phyloP scores from a whole-genome alignment of 2,329 filamentous ascomycete genomes.

The Fusarium anthophilum region DNA sequence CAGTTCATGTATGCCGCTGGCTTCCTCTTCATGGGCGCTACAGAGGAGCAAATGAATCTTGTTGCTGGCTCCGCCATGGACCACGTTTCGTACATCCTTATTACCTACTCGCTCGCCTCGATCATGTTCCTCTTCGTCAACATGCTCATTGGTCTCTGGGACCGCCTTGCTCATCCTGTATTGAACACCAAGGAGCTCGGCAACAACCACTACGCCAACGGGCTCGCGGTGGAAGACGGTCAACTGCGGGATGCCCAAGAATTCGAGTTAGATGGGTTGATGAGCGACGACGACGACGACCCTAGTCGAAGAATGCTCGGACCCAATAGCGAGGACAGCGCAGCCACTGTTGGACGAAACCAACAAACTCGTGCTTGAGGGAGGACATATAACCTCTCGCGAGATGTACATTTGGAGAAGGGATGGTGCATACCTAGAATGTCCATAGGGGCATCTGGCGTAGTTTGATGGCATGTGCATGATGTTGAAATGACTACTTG shows the following conservation, averaged over 20 bases:
- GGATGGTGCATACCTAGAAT: background rate
- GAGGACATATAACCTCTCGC: too few species aligned
- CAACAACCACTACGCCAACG: conserved; percentile 50
- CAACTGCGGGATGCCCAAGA: conserved; percentile 84
- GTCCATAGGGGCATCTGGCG: background rate
- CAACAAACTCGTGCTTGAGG: conserved; percentile 35
- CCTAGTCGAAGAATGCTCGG: conserved; percentile 51
- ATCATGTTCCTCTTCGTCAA: conserved; percentile 91
- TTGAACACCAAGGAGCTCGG: conserved; percentile 48
- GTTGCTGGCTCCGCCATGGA: conserved; percentile 79
- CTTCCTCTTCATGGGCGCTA: conserved; percentile 97
- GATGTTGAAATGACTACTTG: background rate
- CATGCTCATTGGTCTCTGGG: conserved; percentile 86
- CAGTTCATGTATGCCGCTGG: conserved; percentile 91
- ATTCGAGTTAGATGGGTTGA: conserved; percentile 91
- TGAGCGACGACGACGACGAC: conserved; percentile 86
- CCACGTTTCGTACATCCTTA: conserved; percentile 91
- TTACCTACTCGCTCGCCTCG: conserved; percentile 90
- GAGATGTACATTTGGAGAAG: background rate
- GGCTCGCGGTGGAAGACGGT: conserved; percentile 57
- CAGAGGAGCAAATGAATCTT: conserved; percentile 92
- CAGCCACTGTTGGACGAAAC: conserved; percentile 50
- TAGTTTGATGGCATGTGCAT: background rate
- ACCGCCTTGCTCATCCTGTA: conserved; percentile 61
- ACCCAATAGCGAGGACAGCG: conserved; percentile 11